These are phyloP conservation scores for Cylindrodendrum hubeiense DNA, from an alignment of 2,329 filamentous ascomycete species.

Conservation along the genomic window DNA sequence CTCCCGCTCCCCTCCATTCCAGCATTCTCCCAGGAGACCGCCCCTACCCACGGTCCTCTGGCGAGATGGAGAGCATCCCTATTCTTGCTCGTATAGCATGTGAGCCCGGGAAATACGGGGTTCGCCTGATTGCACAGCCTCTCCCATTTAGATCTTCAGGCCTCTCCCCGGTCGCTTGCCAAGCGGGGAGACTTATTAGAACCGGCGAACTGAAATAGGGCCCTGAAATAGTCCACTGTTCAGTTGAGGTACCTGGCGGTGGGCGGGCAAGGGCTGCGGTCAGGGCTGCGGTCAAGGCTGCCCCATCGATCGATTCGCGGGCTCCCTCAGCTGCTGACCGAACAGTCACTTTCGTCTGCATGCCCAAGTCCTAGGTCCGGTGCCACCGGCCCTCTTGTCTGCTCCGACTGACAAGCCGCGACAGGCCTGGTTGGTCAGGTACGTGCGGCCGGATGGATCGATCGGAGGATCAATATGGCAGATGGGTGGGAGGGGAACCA, in stretches of 20 bases:
- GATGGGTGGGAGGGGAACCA: constrained; percentile 16
- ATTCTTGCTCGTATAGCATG: background rate
- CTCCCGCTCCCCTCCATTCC: constrained; percentile 6
- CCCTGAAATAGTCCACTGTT: constrained; percentile 8
- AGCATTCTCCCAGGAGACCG: background rate
- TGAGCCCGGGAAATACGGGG: background rate
- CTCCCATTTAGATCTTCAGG: constrained; percentile 4
- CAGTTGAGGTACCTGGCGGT: background rate
- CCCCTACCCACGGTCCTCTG: background rate
- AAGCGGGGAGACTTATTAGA: background rate
- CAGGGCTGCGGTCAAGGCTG: background rate
- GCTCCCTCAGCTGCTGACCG: constrained; percentile 3
- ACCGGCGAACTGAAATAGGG: too few relatives aligned
- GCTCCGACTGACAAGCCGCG: constrained; percentile 4
- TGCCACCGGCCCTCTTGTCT: constrained; percentile 15
- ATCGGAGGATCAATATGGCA: constrained; percentile 13
- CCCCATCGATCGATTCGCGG: background rate
- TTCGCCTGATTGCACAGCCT: constrained; percentile 11
- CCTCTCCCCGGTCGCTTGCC: constrained; percentile 1
- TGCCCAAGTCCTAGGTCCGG: constrained; percentile 8
- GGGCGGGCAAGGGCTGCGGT: background rate
- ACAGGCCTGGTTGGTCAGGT: background rate
- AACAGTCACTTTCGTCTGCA: constrained; percentile 8
- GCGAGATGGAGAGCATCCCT: background rate
- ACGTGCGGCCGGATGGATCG: constrained; percentile 21